Percentiles rank a stretch among this genome's conserved stretches.
These are phyloP conservation scores for Pinus albicaulis DNA, from an alignment of 75 land plant genomes.

Conservation along the genomic window DNA sequence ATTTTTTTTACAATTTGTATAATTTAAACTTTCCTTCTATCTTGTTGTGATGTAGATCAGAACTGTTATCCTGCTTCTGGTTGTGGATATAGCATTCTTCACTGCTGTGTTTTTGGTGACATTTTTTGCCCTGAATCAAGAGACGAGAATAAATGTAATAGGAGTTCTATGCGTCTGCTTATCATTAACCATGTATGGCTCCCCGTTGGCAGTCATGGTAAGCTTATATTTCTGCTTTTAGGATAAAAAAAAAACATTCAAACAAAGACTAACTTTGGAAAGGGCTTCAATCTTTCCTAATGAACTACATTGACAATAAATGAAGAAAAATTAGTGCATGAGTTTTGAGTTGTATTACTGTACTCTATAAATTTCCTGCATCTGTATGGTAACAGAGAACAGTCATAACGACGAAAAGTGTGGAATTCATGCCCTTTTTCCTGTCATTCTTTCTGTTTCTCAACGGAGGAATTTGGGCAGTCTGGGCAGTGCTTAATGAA, in stretches of 20 bases:
- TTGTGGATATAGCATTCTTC: conserved; percentile 26
- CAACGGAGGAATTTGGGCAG: conserved; percentile 67
- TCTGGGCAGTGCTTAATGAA: conserved; percentile 43
- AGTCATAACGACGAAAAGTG: conserved; percentile 64
- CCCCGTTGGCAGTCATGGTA: conserved; percentile 44
- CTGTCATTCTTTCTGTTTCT: conserved; percentile 81
- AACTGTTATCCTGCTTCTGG: conserved; percentile 20
- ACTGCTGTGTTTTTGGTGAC: conserved; percentile 29
- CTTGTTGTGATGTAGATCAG: conserved; percentile 16
- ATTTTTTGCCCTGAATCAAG: conserved; percentile 24
- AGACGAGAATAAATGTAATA: conserved; percentile 15
- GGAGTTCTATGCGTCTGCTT: conserved; percentile 35
- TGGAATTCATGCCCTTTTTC: conserved; percentile 84
- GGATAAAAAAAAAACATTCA: no score
- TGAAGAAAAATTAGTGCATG: no score
- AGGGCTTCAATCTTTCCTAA: no score
- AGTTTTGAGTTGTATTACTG: not conserved
- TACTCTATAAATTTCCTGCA: not conserved
- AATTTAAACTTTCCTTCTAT: not conserved
- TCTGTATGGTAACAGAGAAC: conserved; percentile 32
- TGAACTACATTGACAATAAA: no score
- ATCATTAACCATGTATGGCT: conserved; percentile 42
- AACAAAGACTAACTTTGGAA: no score
- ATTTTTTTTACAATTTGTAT: not conserved
- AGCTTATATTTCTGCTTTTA: not conserved